Evolutionary conservation across 1,284 basidiomycete species (phyloP).

Genomic region (Mycosarcoma mackinlayi): DNA sequence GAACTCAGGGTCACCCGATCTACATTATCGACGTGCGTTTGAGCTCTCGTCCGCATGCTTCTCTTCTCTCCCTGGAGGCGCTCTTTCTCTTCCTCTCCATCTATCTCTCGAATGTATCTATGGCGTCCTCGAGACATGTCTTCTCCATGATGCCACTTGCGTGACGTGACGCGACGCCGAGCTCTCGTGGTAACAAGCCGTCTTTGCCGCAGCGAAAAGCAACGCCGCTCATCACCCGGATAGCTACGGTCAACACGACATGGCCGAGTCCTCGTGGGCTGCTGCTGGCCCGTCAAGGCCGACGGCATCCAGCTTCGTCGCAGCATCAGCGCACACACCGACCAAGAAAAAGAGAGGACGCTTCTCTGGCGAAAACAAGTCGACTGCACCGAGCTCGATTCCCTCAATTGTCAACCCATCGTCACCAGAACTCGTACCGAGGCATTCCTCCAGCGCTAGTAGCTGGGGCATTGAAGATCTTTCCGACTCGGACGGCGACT

Average conservation of each 20-base stretch:
- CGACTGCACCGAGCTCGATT: constrained; percentile 7
- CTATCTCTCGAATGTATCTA: too few relatives aligned
- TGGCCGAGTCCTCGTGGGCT: constrained; percentile 31
- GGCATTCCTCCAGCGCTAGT: constrained; percentile 42
- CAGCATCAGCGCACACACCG: constrained; percentile 2
- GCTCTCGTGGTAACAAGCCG: too few relatives aligned
- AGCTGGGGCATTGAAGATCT: constrained; percentile 49
- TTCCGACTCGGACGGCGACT: constrained; percentile 50
- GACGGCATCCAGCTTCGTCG: constrained; percentile 25
- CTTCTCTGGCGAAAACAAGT: constrained; percentile 19
- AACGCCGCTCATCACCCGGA: too few relatives aligned
- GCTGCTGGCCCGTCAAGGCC: constrained; percentile 33
- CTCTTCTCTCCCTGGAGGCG: not conserved
- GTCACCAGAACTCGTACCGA: constrained; percentile 37
- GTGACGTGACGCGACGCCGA: too few relatives aligned
- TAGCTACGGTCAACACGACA: not conserved
- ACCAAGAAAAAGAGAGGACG: constrained; percentile 42
- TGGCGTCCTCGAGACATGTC: too few relatives aligned
- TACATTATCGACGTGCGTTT: not conserved
- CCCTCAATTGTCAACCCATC: constrained; percentile 42
- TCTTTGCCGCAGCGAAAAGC: too few relatives aligned
- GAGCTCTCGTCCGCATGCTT: not conserved
- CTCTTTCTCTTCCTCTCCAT: not conserved
- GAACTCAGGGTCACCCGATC: constrained; percentile 10
- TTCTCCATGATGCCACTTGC: too few relatives aligned